Base-by-base conservation (phyloP, 139 green algal species). In the Picochlorum costavermella region DNA sequence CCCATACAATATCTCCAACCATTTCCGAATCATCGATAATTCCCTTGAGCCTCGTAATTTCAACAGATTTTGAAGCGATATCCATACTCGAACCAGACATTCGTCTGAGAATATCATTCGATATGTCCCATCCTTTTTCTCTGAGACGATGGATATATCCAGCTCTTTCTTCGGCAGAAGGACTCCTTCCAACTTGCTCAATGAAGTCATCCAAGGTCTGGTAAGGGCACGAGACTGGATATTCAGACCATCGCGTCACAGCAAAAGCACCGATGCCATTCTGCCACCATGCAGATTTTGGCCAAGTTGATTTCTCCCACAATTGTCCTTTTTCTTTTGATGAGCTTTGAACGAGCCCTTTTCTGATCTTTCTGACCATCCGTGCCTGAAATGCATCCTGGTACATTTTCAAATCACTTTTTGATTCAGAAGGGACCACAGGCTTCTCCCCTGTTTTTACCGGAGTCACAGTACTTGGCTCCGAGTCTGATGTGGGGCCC, bases 41-140 rank as follows among this genome's bases (percentile, higher is more conserved):
- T 44, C 60, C 71, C 3, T 65, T 65, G 14, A 73, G 28, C 6
- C 71, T 60, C 36, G 49, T 51, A 6, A 77, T 51, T 31, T 73
- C 50, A 13, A 40, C 26, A 23, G 17, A 53, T 11, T 61, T 26
- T 20, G 25, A 59, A 16, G 23, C 25, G 1, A 37, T 59, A n/a
- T 31, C 50, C 50, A n/a, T 30, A 36, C 28, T 33, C n/a, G 40
- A 20, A 40, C 45, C 60, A 37, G n/a, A 56, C 13, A 55, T 16
- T 29, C 36, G 6, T n/a, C 14, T 23, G 10, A 23, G n/a, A 40
- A 83, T 57, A 1, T 74, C 83, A 29, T 56, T 43, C 11, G 68
- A 61, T 8, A 89, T 69, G 46, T 91, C 76, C 79, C 81, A 95
- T 36, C 87, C 87, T 25, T 88, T 83, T 77, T 93, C 87, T 53